Base-by-base conservation (phyloP, 495 filamentous ascomycete species). In the Penicillium odoratum region DNA sequence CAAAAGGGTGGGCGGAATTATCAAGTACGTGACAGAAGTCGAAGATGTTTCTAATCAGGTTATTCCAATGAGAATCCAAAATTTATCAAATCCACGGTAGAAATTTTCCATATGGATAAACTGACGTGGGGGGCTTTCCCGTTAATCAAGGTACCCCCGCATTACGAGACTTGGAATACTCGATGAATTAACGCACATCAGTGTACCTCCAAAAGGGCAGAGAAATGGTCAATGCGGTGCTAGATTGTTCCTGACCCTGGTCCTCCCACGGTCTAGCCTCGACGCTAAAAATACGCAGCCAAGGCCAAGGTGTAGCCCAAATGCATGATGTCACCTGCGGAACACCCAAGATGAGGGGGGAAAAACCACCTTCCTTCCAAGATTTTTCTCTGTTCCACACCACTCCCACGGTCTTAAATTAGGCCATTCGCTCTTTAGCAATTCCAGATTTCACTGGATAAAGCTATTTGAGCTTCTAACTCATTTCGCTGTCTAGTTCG, bases 271-370 rank as follows among this genome's bases (percentile, higher is more conserved):
- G 56, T 56, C 60, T 46, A 58, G 60, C 55, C 60, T 46, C 33
- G 55, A 42, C 60, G 60, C 56, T 63, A 59, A 63, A 56, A 59
- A 48, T 49, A 56, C 48, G 10, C 56, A 50, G 56, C 60, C 48
- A 56, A 52, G 55, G 47, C 52, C 48, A 56, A 52, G 55, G 53
- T 34, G 36, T 40, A 48, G 40, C 49, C 55, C 51, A 28, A 21
- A 53, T 63, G 48, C 42, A 63, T 63, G 60, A 63, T 63, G 60
- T 63, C 60, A 63, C 51, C 55, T 30, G 44, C 34, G 30, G 28
- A 40, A 55, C 31, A 31, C 36, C 36, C 21, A 45, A 40, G 51
- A 26, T 57, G 59, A 51, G 59, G 59, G 59, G 55, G 59, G 59
- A 51, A 29, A 54, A 51, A 33, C 36, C 13, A 28, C 28, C 45